Evolutionary conservation across 495 filamentous ascomycete species (phyloP), one percentile per base, ranked within the genome.

Genomic region (Aspergillus cavernicola): DNA sequence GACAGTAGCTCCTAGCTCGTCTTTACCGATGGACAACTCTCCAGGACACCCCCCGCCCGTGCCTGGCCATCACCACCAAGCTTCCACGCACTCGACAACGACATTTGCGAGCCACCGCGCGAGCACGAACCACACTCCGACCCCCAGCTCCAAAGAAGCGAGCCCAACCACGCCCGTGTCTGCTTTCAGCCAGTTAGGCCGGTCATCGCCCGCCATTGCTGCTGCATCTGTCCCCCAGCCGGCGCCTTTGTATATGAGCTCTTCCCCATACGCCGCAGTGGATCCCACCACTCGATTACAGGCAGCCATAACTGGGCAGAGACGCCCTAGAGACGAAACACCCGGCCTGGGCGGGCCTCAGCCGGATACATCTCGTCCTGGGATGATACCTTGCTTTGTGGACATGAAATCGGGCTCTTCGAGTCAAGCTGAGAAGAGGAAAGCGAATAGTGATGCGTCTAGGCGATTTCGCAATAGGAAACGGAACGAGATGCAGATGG

Each of bases 391-490:
- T 48, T 82, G 89, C 52, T 74, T 68, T 11, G 36, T 75, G 26
- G 82, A 95, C 62, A 79, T 88, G 57, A 89, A 90, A 55, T 85
- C 86, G 55, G 92, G 85, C 18, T 95, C 88, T 52, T 89, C 86
- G 56, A 85, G 85, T 57, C 87, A 89, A 59, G 90, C 95, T 56
- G 89, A 95, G 72, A 97, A 96, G 69, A 79, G 89, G 44, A 89
- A 90, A 71, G 86, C 90, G 35, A 98, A 98, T 65, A 95, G 95
- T 44, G 89, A 89, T 38, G 93, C 93, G 7, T 96, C 91, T 35
- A 85, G 90, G 52, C 76, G 93, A 36, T 97, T 97, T 61, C 85
- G 93, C 49, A 84, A 88, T 63, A 80, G 92, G 46, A 97, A 97
- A 67, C 86, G 93, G 61, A 91, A 90, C 61, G 92, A 97, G 68